These are phyloP conservation scores for Bathelium albidoporum DNA, from an alignment of 495 filamentous ascomycete species.

Conservation along the genomic window DNA sequence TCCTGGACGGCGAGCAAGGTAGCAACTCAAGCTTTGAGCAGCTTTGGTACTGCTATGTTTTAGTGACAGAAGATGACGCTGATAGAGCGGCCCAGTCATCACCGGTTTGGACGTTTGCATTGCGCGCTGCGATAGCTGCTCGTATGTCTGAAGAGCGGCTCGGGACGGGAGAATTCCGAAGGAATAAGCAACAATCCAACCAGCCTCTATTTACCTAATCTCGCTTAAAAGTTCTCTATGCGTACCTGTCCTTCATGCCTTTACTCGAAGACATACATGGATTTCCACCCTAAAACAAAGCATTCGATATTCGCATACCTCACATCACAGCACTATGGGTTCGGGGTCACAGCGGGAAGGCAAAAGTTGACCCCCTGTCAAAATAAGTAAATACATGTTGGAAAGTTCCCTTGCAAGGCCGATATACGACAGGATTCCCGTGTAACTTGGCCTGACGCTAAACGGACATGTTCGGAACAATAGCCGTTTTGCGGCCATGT, in stretches of 20 bases:
- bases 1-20: not conserved
- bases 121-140: not conserved
- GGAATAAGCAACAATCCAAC: no score
- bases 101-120: not conserved
- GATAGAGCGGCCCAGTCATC: no score
- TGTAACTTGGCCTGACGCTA: not conserved
- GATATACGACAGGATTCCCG: not conserved
- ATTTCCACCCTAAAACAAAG: not conserved
- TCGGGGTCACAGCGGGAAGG: no score
- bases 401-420: not conserved
- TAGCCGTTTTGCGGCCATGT: no score
- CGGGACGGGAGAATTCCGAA: no score
- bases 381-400: not conserved
- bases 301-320: not conserved
- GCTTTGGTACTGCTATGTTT: not conserved
- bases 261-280: not conserved
- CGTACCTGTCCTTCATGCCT: not conserved
- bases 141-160: no score
- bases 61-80: not conserved
- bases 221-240: not conserved
- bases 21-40: not conserved
- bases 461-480: no score
- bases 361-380: not conserved
- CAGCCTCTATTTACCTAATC: no score
- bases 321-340: not conserved